phyloP scores from a whole-genome alignment of 148 eudicot species.

The Nyssa sinensis region DNA sequence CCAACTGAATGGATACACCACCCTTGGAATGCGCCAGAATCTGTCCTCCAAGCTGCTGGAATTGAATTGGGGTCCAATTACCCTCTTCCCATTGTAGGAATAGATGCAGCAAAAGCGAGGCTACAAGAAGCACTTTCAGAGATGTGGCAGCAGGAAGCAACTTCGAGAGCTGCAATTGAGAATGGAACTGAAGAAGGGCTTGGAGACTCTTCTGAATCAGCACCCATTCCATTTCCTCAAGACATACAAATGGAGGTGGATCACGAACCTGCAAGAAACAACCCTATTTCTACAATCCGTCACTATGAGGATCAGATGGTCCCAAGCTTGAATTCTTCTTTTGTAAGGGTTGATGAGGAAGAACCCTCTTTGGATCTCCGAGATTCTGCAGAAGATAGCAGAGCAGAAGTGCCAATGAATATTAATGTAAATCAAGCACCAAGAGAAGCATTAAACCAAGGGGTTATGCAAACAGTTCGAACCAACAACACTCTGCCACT shows the following conservation, averaged over 20 bases:
- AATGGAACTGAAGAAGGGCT: constrained; percentile 95
- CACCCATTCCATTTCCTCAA: constrained; percentile 68
- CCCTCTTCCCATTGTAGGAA: constrained; percentile 81
- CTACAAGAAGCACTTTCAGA: constrained; percentile 70
- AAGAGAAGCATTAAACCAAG: constrained; percentile 23
- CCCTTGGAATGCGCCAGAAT: constrained; percentile 94
- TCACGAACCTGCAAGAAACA: constrained; percentile 46
- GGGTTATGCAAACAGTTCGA: constrained; percentile 20
- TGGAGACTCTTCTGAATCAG: constrained; percentile 76
- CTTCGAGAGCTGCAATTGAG: constrained; percentile 69
- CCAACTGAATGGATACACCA: constrained; percentile 99
- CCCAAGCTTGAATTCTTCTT: constrained; percentile 80
- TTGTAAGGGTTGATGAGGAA: constrained; percentile 58
- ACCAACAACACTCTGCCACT: constrained; percentile 30
- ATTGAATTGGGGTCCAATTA: constrained; percentile 92
- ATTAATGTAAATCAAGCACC: constrained; percentile 37
- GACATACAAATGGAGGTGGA: constrained; percentile 80
- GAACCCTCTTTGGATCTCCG: constrained; percentile 67
- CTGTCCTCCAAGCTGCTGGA: constrained; percentile 91
- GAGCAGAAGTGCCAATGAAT: constrained; percentile 84
- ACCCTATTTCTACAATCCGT: constrained; percentile 29
- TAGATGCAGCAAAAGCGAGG: constrained; percentile 83
- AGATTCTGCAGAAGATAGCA: constrained; percentile 40
- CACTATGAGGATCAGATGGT: constrained; percentile 93
- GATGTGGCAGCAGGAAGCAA: constrained; percentile 90